phyloP scores from a whole-genome alignment of 371 early-diverging fungal genomes.

The Umbelopsis sp. region DNA sequence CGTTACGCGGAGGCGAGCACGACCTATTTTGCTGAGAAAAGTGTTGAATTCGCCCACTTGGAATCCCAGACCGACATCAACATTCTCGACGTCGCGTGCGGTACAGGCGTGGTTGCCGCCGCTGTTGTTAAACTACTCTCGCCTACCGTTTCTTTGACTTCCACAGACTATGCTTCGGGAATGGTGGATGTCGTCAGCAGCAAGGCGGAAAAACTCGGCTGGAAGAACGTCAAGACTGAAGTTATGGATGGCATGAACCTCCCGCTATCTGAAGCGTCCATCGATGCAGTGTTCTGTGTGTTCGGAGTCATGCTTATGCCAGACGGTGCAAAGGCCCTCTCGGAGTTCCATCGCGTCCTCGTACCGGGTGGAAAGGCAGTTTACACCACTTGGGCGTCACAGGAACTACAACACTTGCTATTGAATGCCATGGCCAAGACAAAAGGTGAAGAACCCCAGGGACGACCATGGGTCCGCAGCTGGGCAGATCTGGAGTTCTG shows the following conservation, averaged over 20 bases:
- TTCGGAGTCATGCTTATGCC: not conserved
- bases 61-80: not conserved
- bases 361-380: not conserved
- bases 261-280: not conserved
- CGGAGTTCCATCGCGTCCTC: not conserved
- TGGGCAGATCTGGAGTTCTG: not conserved
- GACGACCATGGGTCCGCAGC: not conserved
- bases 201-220: not conserved
- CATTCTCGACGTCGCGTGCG: constrained; percentile 6
- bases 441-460: not conserved
- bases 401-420: not conserved
- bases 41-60: not conserved
- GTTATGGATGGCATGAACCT: not conserved
- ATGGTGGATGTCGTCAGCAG: not conserved
- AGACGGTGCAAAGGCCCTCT: not conserved
- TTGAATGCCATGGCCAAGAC: not conserved
- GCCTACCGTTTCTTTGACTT: not conserved
- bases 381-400: not conserved
- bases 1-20: not conserved
- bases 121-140: not conserved
- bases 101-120: not conserved
- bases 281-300: not conserved
- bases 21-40: not conserved
- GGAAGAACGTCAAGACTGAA: not conserved
- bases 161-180: not conserved